phyloP scores from a whole-genome alignment of 306 rosid species.

The Gynostemma pentaphyllum region DNA sequence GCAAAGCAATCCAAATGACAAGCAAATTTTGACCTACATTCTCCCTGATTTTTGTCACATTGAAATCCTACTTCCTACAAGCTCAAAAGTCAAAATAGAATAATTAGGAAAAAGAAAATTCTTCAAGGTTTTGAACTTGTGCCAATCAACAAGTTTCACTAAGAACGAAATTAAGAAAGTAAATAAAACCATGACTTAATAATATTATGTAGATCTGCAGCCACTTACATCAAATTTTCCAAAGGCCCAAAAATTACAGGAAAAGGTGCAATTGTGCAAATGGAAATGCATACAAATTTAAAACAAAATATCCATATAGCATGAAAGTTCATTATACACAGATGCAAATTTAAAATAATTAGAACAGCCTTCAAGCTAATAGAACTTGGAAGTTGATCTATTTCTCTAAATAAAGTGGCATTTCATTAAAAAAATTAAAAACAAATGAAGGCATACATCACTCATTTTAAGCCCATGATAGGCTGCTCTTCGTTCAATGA shows the following conservation, averaged over 20 bases:
- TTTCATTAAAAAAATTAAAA: background rate
- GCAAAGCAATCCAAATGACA: constrained; percentile 95
- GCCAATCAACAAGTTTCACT: constrained; percentile 15
- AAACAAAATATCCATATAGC: constrained; percentile 4
- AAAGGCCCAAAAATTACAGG: background rate
- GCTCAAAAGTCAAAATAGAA: constrained; percentile 17
- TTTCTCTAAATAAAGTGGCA: background rate
- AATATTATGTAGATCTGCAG: constrained; percentile 10
- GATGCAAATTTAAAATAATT: constrained; percentile 27
- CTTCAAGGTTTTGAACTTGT: constrained; percentile 14
- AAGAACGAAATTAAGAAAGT: constrained; percentile 10
- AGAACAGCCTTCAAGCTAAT: no score
- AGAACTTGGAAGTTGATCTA: background rate
- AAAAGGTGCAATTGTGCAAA: background rate
- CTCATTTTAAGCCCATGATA: constrained; percentile 78
- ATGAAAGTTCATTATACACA: background rate
- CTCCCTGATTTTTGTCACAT: constrained; percentile 74
- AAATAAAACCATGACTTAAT: constrained; percentile 3
- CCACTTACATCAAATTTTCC: background rate
- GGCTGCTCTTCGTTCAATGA: constrained; percentile 79
- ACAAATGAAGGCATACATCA: constrained; percentile 71
- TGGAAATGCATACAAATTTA: background rate
- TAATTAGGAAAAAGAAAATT: constrained; percentile 13
- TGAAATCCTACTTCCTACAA: constrained; percentile 89
- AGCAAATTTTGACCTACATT: constrained; percentile 75